These are phyloP conservation scores for Trypanosoma conorhini DNA, from an alignment of 208 protist genomes.

Conservation along the genomic window DNA sequence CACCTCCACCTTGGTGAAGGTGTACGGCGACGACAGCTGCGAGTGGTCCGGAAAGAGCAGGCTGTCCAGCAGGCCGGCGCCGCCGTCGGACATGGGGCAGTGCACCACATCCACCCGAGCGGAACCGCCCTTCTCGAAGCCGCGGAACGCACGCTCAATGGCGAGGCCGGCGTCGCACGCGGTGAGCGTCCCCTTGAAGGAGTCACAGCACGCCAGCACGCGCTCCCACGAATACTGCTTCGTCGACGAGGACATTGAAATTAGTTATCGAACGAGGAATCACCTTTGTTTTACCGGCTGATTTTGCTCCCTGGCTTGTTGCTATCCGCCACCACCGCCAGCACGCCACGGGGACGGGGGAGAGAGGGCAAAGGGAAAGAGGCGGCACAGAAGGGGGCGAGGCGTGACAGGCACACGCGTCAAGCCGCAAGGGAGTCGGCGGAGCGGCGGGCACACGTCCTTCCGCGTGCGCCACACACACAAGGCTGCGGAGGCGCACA, in stretches of 20 bases:
- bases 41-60: conserved; percentile 35
- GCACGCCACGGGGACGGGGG: not conserved
- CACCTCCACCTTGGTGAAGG: conserved; percentile 11
- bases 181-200: conserved; percentile 79
- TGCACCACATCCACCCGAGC: conserved; percentile 26
- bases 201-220: conserved; percentile 64
- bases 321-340: not conserved
- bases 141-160: conserved; percentile 45
- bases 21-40: not conserved
- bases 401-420: not conserved
- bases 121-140: conserved; percentile 4
- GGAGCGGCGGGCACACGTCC: not conserved
- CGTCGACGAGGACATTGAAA: not conserved
- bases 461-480: not conserved
- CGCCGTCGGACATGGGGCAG: conserved; percentile 83
- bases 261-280: not conserved
- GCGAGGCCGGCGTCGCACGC: conserved; percentile 60
- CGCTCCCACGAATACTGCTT: not conserved
- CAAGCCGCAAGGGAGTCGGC: not conserved
- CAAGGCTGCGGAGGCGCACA: too few relatives aligned
- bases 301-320: conserved; percentile 20
- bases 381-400: not conserved
- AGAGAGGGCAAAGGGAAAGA: conserved; percentile 1
- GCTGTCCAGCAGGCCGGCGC: conserved; percentile 70
- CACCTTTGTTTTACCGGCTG: not conserved